phyloP scores from a whole-genome alignment of 2,329 filamentous ascomycete species.

The Aotearoamyces nothofagi region DNA sequence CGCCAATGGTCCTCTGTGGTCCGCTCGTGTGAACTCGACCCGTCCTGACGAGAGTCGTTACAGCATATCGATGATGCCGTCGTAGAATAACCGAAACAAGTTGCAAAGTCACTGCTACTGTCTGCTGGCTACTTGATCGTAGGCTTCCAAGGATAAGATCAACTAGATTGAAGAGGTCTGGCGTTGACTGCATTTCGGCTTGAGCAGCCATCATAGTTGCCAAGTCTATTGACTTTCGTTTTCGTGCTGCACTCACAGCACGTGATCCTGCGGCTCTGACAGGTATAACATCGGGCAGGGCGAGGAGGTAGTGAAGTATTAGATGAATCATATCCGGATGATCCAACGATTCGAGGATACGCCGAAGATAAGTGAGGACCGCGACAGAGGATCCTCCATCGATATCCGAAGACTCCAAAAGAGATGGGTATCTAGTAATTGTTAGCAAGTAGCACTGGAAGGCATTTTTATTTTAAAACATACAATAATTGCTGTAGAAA shows the following conservation, averaged over 20 bases:
- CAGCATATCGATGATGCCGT: slow-evolving; percentile 76
- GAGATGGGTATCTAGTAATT: slow-evolving; percentile 63
- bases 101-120: slow-evolving; percentile 76
- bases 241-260: slow-evolving; percentile 53
- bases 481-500: slow-evolving; percentile 90
- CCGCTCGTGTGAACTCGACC: slow-evolving; percentile 37
- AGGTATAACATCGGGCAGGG: slow-evolving; percentile 46
- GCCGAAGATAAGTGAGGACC: slow-evolving; percentile 81
- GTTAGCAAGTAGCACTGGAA: slow-evolving; percentile 6
- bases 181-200: slow-evolving; percentile 59
- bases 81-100: slow-evolving; percentile 75
- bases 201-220: slow-evolving; percentile 65
- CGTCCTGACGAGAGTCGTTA: slow-evolving; percentile 59
- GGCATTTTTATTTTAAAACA: slow-evolving; percentile 17
- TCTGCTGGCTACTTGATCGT: slow-evolving; percentile 72
- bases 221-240: slow-evolving; percentile 79
- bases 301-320: slow-evolving; percentile 82
- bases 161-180: slow-evolving; percentile 81
- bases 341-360: slow-evolving; percentile 80
- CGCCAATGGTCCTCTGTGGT: slow-evolving; percentile 52
- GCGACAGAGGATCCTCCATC: slow-evolving; percentile 95
- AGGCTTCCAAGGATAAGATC: slow-evolving; percentile 81
- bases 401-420: slow-evolving; percentile 91
- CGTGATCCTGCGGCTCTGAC: slow-evolving; percentile 17
- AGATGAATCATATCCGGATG: slow-evolving; percentile 90